A percentile compares a stretch with the other conserved stretches of the same genome.
Evolutionary conservation across 1,139 yeast genomes (phyloP).

Genomic region (Scheffersomyces lignicola): DNA sequence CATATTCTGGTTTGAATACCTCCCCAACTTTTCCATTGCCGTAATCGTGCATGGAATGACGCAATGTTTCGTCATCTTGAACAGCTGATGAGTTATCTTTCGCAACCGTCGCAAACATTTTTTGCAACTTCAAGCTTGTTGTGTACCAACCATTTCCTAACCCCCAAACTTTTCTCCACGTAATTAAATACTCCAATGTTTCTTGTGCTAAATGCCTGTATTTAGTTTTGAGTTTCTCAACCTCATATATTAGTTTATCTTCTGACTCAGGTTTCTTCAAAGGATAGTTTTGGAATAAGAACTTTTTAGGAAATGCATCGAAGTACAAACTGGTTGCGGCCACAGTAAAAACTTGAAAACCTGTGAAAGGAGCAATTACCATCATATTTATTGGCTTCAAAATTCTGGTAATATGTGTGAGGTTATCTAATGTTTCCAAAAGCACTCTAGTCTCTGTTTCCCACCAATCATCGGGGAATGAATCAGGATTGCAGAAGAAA

Average conservation of each 20-base stretch:
- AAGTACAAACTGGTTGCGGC: conserved; percentile 34
- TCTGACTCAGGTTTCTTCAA: background rate
- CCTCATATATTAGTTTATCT: conserved; percentile 4
- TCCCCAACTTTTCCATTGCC: conserved; percentile 24
- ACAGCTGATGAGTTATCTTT: conserved; percentile 13
- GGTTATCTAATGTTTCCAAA: conserved; percentile 23
- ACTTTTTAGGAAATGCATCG: conserved; percentile 26
- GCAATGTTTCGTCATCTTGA: conserved; percentile 19
- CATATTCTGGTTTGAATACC: conserved; percentile 16
- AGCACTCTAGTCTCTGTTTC: conserved; percentile 19
- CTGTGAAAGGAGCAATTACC: conserved; percentile 41
- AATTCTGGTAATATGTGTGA: conserved; percentile 22
- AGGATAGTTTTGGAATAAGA: conserved; percentile 15
- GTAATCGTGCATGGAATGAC: conserved; percentile 28
- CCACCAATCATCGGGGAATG: conserved; percentile 34
- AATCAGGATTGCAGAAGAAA: conserved; percentile 30
- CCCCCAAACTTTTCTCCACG: conserved; percentile 27
- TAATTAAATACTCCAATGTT: conserved; percentile 17
- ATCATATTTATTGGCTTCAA: conserved; percentile 26
- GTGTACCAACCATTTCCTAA: conserved; percentile 27
- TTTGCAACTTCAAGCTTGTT: conserved; percentile 18
- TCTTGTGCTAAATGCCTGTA: conserved; percentile 20
- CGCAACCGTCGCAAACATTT: conserved; percentile 17
- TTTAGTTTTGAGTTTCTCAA: conserved; percentile 16
- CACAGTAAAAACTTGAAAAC: conserved; percentile 36